phyloP scores from a whole-genome alignment of 768 basidiomycete species.

The Amanita rimosa region DNA sequence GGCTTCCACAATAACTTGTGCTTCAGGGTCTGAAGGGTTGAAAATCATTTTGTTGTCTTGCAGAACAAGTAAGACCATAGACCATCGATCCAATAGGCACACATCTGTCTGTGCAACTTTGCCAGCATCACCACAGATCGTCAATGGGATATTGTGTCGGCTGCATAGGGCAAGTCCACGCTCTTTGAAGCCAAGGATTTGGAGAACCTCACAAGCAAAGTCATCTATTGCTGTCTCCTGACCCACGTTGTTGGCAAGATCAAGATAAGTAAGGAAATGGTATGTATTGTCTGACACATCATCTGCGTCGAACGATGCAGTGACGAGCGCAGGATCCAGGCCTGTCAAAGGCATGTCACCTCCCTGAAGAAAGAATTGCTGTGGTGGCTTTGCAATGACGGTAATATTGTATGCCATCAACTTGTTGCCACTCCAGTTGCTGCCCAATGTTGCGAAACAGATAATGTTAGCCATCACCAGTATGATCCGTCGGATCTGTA shows the following conservation, averaged over 20 bases:
- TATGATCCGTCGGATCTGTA: too few relatives aligned
- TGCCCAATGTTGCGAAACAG: conserved; percentile 13
- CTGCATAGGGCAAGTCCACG: conserved; percentile 5
- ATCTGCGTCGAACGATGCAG: too few relatives aligned
- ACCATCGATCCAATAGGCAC: conserved; percentile 15
- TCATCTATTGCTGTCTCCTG: too few relatives aligned
- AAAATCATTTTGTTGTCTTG: conserved; percentile 13
- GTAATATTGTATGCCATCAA: conserved; percentile 17
- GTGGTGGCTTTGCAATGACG: conserved; percentile 9
- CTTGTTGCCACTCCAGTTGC: conserved; percentile 13
- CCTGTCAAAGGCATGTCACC: too few relatives aligned
- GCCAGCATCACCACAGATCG: too few relatives aligned
- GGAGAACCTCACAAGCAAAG: conserved; percentile 15
- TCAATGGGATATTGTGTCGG: too few relatives aligned
- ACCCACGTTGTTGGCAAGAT: too few relatives aligned
- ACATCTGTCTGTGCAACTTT: conserved; percentile 20
- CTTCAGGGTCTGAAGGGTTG: conserved; percentile 11
- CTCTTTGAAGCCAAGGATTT: conserved; percentile 15
- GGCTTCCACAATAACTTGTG: conserved; percentile 18
- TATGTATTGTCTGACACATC: too few relatives aligned
- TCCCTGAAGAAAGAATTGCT: too few relatives aligned
- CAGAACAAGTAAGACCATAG: conserved; percentile 16
- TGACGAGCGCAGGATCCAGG: too few relatives aligned
- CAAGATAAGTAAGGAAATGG: too few relatives aligned
- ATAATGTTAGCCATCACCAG: conserved; percentile 11